Conservation (phyloP, 768 basidiomycete species). For the Mycena albidolilacea region DNA sequence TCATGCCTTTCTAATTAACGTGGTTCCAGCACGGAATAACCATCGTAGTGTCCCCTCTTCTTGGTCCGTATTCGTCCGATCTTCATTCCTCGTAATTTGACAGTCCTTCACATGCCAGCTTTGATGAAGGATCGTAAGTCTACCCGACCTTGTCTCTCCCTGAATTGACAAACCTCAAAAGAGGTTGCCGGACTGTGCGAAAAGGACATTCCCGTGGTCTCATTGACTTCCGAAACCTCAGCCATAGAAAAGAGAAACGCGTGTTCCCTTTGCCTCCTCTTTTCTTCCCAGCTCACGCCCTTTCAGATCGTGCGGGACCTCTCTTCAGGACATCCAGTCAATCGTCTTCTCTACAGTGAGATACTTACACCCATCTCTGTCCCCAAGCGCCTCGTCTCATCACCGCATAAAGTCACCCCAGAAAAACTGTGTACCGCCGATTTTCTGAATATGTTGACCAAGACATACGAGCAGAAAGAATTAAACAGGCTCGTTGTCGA, state of each 20-base stretch:
- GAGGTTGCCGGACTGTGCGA: conserved; percentile 75
- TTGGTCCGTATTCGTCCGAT: conserved; percentile 54
- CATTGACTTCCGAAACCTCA: conserved; percentile 78
- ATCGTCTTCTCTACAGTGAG: conserved; percentile 82
- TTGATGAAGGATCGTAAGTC: conserved; percentile 86
- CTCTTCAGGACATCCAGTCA: conserved; percentile 67
- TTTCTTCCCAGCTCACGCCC: not conserved
- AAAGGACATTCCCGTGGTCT: conserved; percentile 69
- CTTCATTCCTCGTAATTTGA: not conserved
- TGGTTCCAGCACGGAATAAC: conserved; percentile 73
- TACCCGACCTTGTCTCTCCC: not conserved
- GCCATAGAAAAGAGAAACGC: conserved; percentile 70
- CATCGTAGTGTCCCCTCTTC: conserved; percentile 82
- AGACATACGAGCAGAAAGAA: conserved; percentile 66
- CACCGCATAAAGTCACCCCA: conserved; percentile 71
- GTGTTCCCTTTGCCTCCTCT: conserved; percentile 12
- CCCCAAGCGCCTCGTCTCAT: not conserved
- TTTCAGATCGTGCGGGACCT: conserved; percentile 75
- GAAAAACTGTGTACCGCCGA: conserved; percentile 75
- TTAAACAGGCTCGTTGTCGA: conserved; percentile 86
- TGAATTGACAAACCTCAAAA: conserved; percentile 43
- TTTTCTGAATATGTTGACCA: conserved; percentile 65
- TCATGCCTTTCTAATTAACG: not conserved
- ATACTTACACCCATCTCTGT: not conserved
- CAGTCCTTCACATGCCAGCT: conserved; percentile 57